These are phyloP conservation scores for Phycomyces nitens DNA, from an alignment of 192 early-diverging fungal genomes.

Conservation along the genomic window DNA sequence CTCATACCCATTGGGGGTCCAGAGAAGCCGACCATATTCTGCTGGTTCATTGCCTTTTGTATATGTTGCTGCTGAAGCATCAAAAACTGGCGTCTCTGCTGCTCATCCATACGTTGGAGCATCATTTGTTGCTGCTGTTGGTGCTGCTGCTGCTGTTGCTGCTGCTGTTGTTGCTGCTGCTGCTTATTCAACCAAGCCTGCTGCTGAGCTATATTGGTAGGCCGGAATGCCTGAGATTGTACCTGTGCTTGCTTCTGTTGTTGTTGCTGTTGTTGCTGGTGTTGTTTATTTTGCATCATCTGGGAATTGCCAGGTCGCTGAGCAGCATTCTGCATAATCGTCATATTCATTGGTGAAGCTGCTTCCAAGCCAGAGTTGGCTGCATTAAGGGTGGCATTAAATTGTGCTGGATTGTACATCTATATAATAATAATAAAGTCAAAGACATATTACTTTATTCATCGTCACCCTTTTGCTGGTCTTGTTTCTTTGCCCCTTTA, in stretches of 20 bases:
- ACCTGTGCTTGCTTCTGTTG: background rate
- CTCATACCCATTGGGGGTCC: background rate
- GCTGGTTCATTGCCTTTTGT: constrained; percentile 13
- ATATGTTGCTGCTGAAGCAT: background rate
- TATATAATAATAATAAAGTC: too few species aligned
- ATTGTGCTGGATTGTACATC: constrained; percentile 2
- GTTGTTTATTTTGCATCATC: background rate
- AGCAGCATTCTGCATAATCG: constrained; percentile 3
- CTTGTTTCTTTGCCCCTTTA: constrained; percentile 8
- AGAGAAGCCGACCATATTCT: constrained; percentile 2
- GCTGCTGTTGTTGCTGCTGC: background rate
- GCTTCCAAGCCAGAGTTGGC: background rate
- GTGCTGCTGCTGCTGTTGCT: background rate
- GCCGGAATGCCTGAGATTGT: constrained; percentile 9
- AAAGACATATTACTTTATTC: too few species aligned
- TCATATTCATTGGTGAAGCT: background rate
- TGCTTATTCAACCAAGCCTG: background rate
- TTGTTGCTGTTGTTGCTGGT: constrained; percentile 8
- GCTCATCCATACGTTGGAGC: background rate
- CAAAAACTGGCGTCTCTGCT: constrained; percentile 3
- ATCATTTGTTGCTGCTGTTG: background rate
- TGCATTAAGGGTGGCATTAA: background rate
- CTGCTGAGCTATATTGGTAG: constrained; percentile 2
- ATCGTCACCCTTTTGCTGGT: too few species aligned
- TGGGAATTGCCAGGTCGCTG: background rate